These are phyloP conservation scores for Ogataea hybrid DNA, from an alignment of 1,139 yeast species.

Conservation along the genomic window DNA sequence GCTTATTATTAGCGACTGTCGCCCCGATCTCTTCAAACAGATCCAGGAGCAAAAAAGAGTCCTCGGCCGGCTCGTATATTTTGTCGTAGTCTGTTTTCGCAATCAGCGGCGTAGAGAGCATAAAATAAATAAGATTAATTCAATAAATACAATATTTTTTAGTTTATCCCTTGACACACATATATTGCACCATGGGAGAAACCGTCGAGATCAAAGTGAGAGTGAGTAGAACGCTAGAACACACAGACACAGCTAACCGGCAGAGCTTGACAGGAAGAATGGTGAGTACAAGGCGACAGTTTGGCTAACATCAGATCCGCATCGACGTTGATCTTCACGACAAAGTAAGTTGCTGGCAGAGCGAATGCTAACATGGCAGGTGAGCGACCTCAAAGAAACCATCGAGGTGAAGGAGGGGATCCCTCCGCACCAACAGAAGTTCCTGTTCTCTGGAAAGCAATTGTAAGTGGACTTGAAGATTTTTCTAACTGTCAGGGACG, in stretches of 20 bases:
- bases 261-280: conserved; percentile 77
- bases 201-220: conserved; percentile 32
- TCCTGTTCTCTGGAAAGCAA: conserved; percentile 89
- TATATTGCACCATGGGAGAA: conserved; percentile 2
- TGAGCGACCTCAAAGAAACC: conserved; percentile 83
- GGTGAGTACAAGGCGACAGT: conserved; percentile 32
- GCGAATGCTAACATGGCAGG: conserved; percentile 30
- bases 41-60: conserved; percentile 79
- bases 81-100: conserved; percentile 43
- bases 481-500: conserved; percentile 44
- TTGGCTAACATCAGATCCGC: conserved; percentile 48
- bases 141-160: not conserved
- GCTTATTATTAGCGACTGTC: conserved; percentile 34
- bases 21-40: conserved; percentile 60
- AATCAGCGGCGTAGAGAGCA: conserved; percentile 57
- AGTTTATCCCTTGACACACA: not conserved
- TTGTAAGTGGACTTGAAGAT: conserved; percentile 45
- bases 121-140: conserved; percentile 22
- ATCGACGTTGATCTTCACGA: conserved; percentile 78
- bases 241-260: not conserved
- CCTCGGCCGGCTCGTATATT: conserved; percentile 95
- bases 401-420: conserved; percentile 97
- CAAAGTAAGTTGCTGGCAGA: conserved; percentile 39
- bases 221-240: conserved; percentile 18
- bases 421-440: conserved; percentile 93